These are phyloP conservation scores for Oenanthe javanica DNA, from an alignment of 140 eudicot species.

Conservation along the genomic window DNA sequence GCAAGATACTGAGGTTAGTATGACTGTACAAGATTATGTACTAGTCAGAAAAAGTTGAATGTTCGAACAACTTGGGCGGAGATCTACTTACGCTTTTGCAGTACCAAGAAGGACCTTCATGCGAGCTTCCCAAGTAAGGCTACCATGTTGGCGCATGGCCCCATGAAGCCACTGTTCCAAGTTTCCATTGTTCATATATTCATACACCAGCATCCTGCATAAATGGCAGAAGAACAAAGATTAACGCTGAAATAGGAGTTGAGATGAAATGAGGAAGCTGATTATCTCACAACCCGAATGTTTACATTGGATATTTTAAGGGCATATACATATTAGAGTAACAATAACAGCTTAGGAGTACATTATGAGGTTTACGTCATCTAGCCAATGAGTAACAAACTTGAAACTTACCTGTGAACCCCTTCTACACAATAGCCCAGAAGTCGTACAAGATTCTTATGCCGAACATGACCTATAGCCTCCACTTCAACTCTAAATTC, in stretches of 20 bases:
- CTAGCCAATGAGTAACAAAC: not conserved
- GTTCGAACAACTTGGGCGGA: not conserved
- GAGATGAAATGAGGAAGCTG: not conserved
- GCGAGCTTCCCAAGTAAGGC: slow-evolving; percentile 89
- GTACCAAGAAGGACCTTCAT: slow-evolving; percentile 92
- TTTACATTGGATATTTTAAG: not conserved
- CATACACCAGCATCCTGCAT: slow-evolving; percentile 86
- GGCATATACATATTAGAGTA: not conserved
- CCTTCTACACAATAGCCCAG: slow-evolving; percentile 96
- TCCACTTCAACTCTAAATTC: slow-evolving; percentile 96
- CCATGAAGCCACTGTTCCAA: slow-evolving; percentile 98
- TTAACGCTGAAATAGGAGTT: not conserved
- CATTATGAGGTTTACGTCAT: not conserved
- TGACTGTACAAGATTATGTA: not conserved
- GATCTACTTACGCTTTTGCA: slow-evolving; percentile 79
- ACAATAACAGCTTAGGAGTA: not conserved
- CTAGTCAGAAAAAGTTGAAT: not conserved
- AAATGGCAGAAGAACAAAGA: not conserved
- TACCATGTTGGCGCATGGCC: slow-evolving; percentile 62
- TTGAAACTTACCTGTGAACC: slow-evolving; percentile 61
- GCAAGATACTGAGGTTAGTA: not conserved
- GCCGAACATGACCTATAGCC: slow-evolving; percentile 95
- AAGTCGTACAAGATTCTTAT: slow-evolving; percentile 93
- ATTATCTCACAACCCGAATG: not conserved
- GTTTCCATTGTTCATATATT: slow-evolving; percentile 86